These are phyloP conservation scores for Phialocephala sp. DNA, from an alignment of 2,329 filamentous ascomycete species.

Conservation along the genomic window DNA sequence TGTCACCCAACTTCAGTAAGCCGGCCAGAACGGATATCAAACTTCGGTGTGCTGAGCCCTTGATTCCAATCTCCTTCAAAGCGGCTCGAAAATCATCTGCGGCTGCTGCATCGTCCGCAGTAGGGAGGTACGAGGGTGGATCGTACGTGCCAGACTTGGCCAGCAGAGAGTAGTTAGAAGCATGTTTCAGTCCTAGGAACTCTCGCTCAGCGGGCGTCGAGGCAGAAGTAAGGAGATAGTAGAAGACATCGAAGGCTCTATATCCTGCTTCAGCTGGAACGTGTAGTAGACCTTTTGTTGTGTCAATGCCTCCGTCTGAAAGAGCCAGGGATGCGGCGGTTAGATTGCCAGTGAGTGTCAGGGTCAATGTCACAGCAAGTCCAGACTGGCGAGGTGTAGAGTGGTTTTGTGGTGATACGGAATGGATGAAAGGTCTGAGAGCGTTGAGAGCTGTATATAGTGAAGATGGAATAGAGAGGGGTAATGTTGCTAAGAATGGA, in stretches of 20 bases:
- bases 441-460: slow-evolving; percentile 82
- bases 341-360: slow-evolving; percentile 81
- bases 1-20: slow-evolving; percentile 89
- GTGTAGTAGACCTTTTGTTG: slow-evolving; percentile 76
- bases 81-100: slow-evolving; percentile 91
- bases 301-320: slow-evolving; percentile 88
- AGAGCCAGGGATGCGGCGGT: slow-evolving; percentile 77
- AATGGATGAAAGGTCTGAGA: slow-evolving; percentile 83
- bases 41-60: slow-evolving; percentile 79
- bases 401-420: slow-evolving; percentile 89
- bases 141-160: slow-evolving; percentile 84
- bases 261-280: slow-evolving; percentile 81
- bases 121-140: slow-evolving; percentile 86
- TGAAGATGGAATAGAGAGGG: slow-evolving; percentile 75
- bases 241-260: slow-evolving; percentile 96
- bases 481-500: slow-evolving; percentile 82
- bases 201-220: slow-evolving; percentile 89
- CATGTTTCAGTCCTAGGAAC: slow-evolving; percentile 79
- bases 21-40: slow-evolving; percentile 87
- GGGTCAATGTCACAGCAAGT: slow-evolving; percentile 79
- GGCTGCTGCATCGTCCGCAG: slow-evolving; percentile 88
- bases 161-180: slow-evolving; percentile 78
- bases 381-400: slow-evolving; percentile 80
- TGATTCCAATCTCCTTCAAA: slow-evolving; percentile 91
- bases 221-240: slow-evolving; percentile 91